These are phyloP conservation scores for Coemansia sp. DNA, from an alignment of 192 early-diverging fungal species.

Conservation along the genomic window DNA sequence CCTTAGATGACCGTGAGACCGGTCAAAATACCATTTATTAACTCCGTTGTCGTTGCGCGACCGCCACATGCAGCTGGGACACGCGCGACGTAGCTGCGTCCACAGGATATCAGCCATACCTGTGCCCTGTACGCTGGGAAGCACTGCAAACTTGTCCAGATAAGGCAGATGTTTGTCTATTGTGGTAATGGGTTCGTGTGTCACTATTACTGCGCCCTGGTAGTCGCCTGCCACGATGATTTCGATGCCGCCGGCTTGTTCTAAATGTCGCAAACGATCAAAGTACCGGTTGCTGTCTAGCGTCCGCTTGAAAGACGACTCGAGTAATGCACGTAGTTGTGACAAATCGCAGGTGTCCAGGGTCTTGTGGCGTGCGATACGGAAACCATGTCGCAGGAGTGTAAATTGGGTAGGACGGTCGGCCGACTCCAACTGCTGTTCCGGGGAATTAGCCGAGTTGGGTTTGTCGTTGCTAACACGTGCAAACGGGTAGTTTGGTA, in stretches of 20 bases:
- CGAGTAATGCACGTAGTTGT: conserved; percentile 63
- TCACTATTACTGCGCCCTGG: conserved; percentile 86
- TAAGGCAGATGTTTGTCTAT: conserved; percentile 53
- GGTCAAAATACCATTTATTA: conserved; percentile 97
- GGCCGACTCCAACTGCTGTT: conserved; percentile 13
- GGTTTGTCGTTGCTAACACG: conserved; percentile 1
- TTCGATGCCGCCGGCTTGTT: conserved; percentile 54
- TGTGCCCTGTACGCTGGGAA: conserved; percentile 83
- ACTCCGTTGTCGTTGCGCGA: conserved; percentile 83
- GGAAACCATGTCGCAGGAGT: conserved; percentile 75
- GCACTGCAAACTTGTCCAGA: conserved; percentile 91
- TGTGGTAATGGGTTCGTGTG: conserved; percentile 57
- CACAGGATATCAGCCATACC: conserved; percentile 95
- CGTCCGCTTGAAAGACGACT: conserved; percentile 71
- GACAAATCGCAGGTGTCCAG: conserved; percentile 52
- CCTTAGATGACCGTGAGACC: conserved; percentile 73
- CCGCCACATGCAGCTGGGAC: conserved; percentile 77
- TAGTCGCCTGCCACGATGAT: conserved; percentile 89
- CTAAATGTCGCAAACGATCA: conserved; percentile 57
- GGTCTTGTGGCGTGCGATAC: conserved; percentile 59
- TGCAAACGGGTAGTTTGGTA: conserved; percentile 40
- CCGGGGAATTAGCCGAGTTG: neutral
- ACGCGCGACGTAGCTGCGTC: conserved; percentile 70
- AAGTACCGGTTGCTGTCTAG: conserved; percentile 61
- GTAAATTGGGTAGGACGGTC: conserved; percentile 59